These are phyloP conservation scores for Ogataea nonfermentans DNA, from an alignment of 805 yeast species.

Conservation along the genomic window DNA sequence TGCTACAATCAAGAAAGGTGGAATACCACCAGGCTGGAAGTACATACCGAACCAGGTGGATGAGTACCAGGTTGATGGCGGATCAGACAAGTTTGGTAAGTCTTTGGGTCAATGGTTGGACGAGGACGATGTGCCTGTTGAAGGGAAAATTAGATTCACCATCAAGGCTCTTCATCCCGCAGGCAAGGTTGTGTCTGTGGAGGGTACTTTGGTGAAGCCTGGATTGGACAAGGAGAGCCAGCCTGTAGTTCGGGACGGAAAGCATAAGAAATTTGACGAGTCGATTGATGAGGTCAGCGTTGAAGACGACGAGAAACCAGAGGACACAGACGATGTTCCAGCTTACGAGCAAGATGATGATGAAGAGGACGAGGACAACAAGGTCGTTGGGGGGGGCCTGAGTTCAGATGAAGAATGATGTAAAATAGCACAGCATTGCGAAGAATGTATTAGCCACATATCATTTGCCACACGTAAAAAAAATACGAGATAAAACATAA, in stretches of 20 bases:
- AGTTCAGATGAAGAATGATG: conserved; percentile 22
- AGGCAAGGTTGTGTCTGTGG: conserved; percentile 80
- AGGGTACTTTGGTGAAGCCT: conserved; percentile 75
- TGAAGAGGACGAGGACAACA: conserved; percentile 28
- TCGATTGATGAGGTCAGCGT: conserved; percentile 21
- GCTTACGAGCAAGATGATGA: conserved; percentile 22
- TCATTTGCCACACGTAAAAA: conserved; percentile 9
- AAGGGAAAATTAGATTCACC: conserved; percentile 77
- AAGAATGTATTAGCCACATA: conserved; percentile 9
- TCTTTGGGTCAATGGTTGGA: conserved; percentile 90
- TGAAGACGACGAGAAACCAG: conserved; percentile 13
- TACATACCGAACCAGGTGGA: conserved; percentile 80
- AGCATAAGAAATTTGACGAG: conserved; percentile 41
- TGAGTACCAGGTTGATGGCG: conserved; percentile 36
- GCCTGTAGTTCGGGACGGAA: conserved; percentile 41
- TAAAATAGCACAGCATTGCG: conserved; percentile 8
- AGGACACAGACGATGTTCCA: conserved; percentile 26
- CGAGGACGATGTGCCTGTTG: conserved; percentile 66
- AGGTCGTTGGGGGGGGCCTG: conserved; percentile 26
- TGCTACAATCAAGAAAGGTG: conserved; percentile 82
- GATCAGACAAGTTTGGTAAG: conserved; percentile 21
- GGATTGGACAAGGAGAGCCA: conserved; percentile 54
- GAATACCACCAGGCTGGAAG: conserved; percentile 83
- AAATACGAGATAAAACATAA: conserved; percentile 3
- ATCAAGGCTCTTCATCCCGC: conserved; percentile 71